Evolutionary conservation across 1,139 yeast species (phyloP).

Genomic region (Hansenula lynferdii): DNA sequence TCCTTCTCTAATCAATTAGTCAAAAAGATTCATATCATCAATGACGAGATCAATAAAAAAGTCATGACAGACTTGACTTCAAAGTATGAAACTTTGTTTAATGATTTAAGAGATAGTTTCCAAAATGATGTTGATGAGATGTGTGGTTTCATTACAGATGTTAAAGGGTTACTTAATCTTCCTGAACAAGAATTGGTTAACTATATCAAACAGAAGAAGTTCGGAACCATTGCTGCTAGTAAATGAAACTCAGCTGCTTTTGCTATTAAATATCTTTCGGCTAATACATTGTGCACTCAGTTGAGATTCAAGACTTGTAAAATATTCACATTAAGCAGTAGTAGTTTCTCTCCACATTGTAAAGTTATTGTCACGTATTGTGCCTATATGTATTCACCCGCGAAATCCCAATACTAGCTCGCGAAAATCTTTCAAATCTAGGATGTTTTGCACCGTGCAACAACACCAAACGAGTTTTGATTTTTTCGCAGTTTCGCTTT

Average conservation of each 20-base stretch:
- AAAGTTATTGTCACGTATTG: no score
- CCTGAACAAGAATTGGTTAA: slow-evolving; percentile 28
- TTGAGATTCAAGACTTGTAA: no score
- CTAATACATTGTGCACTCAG: no score
- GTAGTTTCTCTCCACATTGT: no score
- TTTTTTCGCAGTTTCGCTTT: background rate
- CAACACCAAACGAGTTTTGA: slow-evolving; percentile 1
- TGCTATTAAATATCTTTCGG: no score
- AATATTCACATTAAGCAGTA: no score
- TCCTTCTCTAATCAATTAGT: slow-evolving; percentile 29
- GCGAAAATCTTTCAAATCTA: background rate
- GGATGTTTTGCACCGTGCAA: background rate
- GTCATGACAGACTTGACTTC: slow-evolving; percentile 27
- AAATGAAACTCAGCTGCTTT: no score
- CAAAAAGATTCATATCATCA: slow-evolving; percentile 28
- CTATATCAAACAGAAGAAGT: slow-evolving; percentile 23
- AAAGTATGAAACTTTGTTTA: slow-evolving; percentile 28
- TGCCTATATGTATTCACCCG: no score
- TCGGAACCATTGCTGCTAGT: no score
- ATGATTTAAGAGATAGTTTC: slow-evolving; percentile 27
- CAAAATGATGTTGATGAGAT: slow-evolving; percentile 30
- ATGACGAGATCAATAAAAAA: slow-evolving; percentile 29
- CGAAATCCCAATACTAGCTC: no score
- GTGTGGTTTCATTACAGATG: slow-evolving; percentile 27
- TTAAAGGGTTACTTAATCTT: slow-evolving; percentile 27